A percentile compares a stretch with the other conserved stretches of the same genome.
Conservation (phyloP, 345 rosid species). For the Populus deltoides region DNA sequence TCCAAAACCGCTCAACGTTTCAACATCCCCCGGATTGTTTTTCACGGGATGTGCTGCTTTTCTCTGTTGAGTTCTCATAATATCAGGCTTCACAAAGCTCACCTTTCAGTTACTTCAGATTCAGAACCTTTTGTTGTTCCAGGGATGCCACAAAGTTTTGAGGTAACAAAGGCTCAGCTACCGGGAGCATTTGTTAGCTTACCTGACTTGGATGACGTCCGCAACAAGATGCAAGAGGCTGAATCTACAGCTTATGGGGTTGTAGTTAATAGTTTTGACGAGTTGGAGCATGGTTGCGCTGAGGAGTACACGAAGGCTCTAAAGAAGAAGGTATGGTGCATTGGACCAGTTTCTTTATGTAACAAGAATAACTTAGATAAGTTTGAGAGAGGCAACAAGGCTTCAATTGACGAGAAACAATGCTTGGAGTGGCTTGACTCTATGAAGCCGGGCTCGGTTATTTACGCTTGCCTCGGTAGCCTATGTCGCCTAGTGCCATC, state of each 20-base stretch:
- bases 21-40: conserved; percentile 66
- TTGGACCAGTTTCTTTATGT: conserved; percentile 75
- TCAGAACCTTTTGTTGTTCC: conserved; percentile 57
- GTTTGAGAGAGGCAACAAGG: conserved; percentile 65
- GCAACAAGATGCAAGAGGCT: conserved; percentile 62
- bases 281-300: conserved; percentile 51
- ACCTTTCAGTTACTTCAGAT: conserved; percentile 41
- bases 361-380: conserved; percentile 40
- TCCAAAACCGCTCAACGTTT: conserved; percentile 43
- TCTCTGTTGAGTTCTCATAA: conserved; percentile 56
- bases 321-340: conserved; percentile 60
- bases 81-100: conserved; percentile 37
- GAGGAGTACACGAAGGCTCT: conserved; percentile 43
- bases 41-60: conserved; percentile 75
- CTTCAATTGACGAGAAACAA: conserved; percentile 40
- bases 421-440: conserved; percentile 58
- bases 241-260: conserved; percentile 60
- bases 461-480: conserved; percentile 76
- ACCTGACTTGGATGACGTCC: conserved; percentile 49
- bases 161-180: conserved; percentile 52
- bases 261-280: conserved; percentile 59
- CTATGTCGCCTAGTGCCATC: conserved; percentile 59
- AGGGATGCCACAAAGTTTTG: conserved; percentile 41
- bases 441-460: conserved; percentile 51
- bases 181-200: conserved; percentile 52